Evolutionary conservation across 1,284 basidiomycete genomes (phyloP).

Genomic region (Porodaedalea pini): DNA sequence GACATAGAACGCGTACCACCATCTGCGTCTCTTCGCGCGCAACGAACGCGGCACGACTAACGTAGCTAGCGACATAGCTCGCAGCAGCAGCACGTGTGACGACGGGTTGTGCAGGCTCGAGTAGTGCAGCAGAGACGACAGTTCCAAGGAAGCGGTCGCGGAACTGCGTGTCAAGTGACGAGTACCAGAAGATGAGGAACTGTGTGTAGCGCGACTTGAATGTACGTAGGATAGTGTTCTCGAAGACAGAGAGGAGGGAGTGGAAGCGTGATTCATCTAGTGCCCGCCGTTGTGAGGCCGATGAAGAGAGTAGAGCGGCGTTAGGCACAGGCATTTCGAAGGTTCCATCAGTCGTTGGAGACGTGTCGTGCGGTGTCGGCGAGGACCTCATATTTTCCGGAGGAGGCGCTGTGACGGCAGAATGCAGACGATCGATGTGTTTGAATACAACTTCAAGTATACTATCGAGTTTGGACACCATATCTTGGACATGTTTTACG

Average conservation of each 20-base stretch:
- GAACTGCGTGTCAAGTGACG: constrained; percentile 86
- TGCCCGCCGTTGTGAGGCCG: constrained; percentile 29
- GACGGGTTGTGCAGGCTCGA: constrained; percentile 56
- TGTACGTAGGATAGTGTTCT: constrained; percentile 89
- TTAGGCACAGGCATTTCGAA: constrained; percentile 17
- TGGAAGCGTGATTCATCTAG: constrained; percentile 55
- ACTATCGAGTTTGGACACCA: constrained; percentile 62
- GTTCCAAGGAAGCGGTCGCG: constrained; percentile 92
- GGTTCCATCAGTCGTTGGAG: neutral
- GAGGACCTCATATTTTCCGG: neutral
- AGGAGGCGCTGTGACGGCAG: neutral
- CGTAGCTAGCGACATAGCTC: constrained; percentile 89
- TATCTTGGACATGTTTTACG: constrained; percentile 30
- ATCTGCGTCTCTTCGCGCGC: constrained; percentile 72
- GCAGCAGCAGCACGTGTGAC: constrained; percentile 87
- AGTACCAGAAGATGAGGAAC: constrained; percentile 94
- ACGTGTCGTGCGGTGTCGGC: neutral
- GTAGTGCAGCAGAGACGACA: constrained; percentile 84
- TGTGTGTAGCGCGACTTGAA: constrained; percentile 98
- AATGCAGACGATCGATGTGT: constrained; percentile 15
- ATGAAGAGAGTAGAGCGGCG: constrained; percentile 32
- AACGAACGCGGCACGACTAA: constrained; percentile 88
- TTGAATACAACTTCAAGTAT: constrained; percentile 21
- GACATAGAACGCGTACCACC: constrained; percentile 81
- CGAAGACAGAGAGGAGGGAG: constrained; percentile 88